These are phyloP conservation scores for Mortierella sp. DNA, from an alignment of 371 early-diverging fungal genomes.

Conservation along the genomic window DNA sequence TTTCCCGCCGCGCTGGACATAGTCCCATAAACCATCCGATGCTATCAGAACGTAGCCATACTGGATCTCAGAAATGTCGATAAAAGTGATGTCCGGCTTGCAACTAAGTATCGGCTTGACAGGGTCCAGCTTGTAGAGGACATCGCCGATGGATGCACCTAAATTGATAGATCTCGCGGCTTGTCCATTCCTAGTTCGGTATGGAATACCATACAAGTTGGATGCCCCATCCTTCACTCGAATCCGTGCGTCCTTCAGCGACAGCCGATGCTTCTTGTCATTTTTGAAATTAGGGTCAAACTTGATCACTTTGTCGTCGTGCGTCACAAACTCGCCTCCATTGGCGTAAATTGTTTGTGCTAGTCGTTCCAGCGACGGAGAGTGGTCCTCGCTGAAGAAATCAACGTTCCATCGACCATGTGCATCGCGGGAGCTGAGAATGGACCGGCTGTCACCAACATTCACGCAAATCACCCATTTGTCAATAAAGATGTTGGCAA, in stretches of 20 bases:
- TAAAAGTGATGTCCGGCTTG: slow-evolving; percentile 70
- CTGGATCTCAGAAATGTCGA: slow-evolving; percentile 37
- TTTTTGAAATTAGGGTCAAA: slow-evolving; percentile 60
- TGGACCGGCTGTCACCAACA: slow-evolving; percentile 86
- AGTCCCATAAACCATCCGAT: slow-evolving; percentile 55
- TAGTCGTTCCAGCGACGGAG: slow-evolving; percentile 70
- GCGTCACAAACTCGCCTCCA: slow-evolving; percentile 75
- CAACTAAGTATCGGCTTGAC: slow-evolving; percentile 64
- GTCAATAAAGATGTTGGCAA: slow-evolving; percentile 76
- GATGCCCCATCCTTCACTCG: slow-evolving; percentile 57
- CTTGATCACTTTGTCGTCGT: slow-evolving; percentile 71
- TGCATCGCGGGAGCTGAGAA: slow-evolving; percentile 63
- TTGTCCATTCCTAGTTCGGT: slow-evolving; percentile 56
- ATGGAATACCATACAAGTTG: slow-evolving; percentile 50
- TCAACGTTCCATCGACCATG: slow-evolving; percentile 63
- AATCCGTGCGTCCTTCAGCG: slow-evolving; percentile 70
- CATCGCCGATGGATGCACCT: slow-evolving; percentile 72
- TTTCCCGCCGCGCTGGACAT: slow-evolving; percentile 40
- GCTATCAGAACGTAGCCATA: slow-evolving; percentile 54
- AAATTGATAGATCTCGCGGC: slow-evolving; percentile 68
- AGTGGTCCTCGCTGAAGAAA: slow-evolving; percentile 73
- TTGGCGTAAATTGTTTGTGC: slow-evolving; percentile 72
- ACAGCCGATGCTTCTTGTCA: slow-evolving; percentile 62
- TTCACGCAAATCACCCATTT: slow-evolving; percentile 84
- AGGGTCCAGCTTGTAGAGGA: slow-evolving; percentile 71